Percentiles rank a stretch among this genome's conserved stretches.
These are phyloP conservation scores for Boletus insuetus DNA, from an alignment of 768 basidiomycete genomes.

Conservation along the genomic window DNA sequence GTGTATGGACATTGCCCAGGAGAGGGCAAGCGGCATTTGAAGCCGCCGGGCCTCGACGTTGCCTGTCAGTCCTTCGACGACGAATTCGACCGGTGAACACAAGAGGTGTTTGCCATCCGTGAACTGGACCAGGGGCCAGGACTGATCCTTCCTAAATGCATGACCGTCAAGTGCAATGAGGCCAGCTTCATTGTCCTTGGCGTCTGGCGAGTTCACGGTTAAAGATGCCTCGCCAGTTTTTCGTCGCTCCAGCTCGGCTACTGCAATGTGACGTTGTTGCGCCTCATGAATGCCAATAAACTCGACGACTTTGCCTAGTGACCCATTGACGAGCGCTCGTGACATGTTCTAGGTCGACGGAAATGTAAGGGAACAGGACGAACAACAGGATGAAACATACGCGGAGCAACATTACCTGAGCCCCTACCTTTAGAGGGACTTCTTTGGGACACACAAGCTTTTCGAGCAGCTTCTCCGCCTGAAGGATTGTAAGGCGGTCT, in stretches of 20 bases:
- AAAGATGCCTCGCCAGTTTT: constrained; percentile 5
- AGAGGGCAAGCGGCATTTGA: constrained; percentile 78
- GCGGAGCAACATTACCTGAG: constrained; percentile 76
- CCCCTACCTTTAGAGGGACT: constrained; percentile 56
- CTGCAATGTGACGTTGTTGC: constrained; percentile 17
- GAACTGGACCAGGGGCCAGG: constrained; percentile 38
- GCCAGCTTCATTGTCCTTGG: not conserved
- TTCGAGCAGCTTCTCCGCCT: constrained; percentile 39
- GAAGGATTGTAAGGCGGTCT: constrained; percentile 28
- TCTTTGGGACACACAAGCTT: constrained; percentile 46
- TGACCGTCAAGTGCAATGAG: constrained; percentile 18
- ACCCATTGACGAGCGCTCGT: constrained; percentile 73
- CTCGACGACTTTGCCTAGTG: constrained; percentile 70
- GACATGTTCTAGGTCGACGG: constrained; percentile 28
- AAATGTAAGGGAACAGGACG: not conserved
- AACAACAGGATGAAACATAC: constrained; percentile 14
- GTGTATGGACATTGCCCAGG: constrained; percentile 99
- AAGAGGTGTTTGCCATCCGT: constrained; percentile 29
- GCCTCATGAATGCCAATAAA: constrained; percentile 34
- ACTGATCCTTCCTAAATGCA: constrained; percentile 13
- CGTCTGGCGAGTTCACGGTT: not conserved
- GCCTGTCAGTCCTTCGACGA: constrained; percentile 33
- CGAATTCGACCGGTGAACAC: constrained; percentile 35
- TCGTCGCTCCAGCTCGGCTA: constrained; percentile 28
- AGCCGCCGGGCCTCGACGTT: constrained; percentile 34